phyloP scores from a whole-genome alignment of 306 rosid species.

The Glycyrrhiza uralensis region DNA sequence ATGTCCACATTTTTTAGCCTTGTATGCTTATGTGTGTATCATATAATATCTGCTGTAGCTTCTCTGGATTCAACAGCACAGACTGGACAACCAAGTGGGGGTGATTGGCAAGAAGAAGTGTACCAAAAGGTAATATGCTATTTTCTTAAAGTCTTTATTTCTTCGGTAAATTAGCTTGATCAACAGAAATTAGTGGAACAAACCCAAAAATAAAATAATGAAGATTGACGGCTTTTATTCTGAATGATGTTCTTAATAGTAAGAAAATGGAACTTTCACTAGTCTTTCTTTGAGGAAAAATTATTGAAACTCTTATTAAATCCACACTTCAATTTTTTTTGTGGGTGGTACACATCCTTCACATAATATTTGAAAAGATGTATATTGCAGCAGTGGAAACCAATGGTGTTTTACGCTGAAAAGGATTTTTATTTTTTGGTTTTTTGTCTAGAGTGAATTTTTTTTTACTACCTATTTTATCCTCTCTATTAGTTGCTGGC shows the following conservation, averaged over 20 bases:
- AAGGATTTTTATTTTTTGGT: neutral
- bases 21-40: conserved; percentile 23
- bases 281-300: neutral
- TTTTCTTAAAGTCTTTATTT: conserved; percentile 4
- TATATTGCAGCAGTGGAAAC: conserved; percentile 4
- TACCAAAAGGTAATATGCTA: conserved; percentile 65
- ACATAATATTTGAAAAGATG: neutral
- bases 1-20: neutral
- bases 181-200: neutral
- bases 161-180: neutral
- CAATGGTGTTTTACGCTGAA: neutral
- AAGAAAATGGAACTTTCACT: neutral
- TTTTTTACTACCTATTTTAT: neutral
- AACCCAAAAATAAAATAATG: neutral
- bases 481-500: neutral
- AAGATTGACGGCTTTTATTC: neutral
- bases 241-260: neutral
- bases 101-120: conserved; percentile 87
- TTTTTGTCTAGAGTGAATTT: neutral
- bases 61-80: conserved; percentile 93
- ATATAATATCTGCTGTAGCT: conserved; percentile 44
- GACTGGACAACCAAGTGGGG: conserved; percentile 70
- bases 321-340: conserved; percentile 4
- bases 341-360: neutral
- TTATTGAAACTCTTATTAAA: neutral